phyloP scores from a whole-genome alignment of 257 asterid genomes.

The Handroanthus guayacan region DNA sequence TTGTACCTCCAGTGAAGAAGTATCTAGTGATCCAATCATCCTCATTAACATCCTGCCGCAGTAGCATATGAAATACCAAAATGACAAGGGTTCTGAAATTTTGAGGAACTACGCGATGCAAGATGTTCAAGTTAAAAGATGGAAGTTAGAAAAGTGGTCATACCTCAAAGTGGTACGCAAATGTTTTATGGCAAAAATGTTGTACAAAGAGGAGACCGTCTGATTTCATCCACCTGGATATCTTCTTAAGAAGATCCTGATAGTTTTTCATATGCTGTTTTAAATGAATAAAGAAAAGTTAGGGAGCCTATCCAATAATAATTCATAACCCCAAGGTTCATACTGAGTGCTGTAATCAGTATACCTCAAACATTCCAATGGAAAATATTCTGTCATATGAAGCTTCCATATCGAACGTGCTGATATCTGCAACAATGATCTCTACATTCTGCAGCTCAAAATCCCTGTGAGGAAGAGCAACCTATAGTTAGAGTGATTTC shows the following conservation, averaged over 20 bases:
- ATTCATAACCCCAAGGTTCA: neutral
- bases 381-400: conserved; percentile 88
- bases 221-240: conserved; percentile 85
- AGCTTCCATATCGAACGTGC: conserved; percentile 81
- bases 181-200: conserved; percentile 86
- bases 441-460: conserved; percentile 75
- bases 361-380: conserved; percentile 92
- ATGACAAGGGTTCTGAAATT: neutral
- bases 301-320: conserved; percentile 3
- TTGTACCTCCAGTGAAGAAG: conserved; percentile 93
- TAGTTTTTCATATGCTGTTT: conserved; percentile 94
- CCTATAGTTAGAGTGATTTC: conserved; percentile 6
- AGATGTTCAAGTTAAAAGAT: neutral
- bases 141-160: neutral
- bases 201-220: conserved; percentile 81
- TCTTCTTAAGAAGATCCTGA: conserved; percentile 77
- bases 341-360: neutral
- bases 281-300: conserved; percentile 22
- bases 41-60: conserved; percentile 66
- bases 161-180: conserved; percentile 97
- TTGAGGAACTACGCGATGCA: neutral
- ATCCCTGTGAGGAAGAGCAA: conserved; percentile 49
- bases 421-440: conserved; percentile 82
- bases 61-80: neutral
- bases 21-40: conserved; percentile 97